Evolutionary conservation across 2,329 filamentous ascomycete genomes (phyloP), one percentile per base, ranked within the genome.

Genomic region (Aspergillus caelatus): DNA sequence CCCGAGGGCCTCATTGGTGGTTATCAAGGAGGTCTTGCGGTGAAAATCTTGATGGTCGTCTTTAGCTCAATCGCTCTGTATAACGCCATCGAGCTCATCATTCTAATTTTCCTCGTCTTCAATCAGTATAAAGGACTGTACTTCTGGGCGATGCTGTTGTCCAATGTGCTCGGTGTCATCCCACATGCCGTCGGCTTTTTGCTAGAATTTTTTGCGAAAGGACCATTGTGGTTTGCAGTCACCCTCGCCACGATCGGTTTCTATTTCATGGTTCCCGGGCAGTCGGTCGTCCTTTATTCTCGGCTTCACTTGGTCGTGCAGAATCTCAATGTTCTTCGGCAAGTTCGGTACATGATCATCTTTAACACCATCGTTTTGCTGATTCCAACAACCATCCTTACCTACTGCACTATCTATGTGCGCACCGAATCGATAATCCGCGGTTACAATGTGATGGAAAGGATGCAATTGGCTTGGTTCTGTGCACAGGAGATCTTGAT

Each of bases 231-330:
- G 72, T 59, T 77, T 21, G 71, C 72, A 4, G 71, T 79, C 26
- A 75, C 79, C 9, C 64, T 83, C 2, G 77, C 83, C 43, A 80
- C 79, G 6, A 68, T 89, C 63, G 86, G 85, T 12, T 85, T 87
- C 80, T 84, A 84, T 65, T 68, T 79, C 8, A 88, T 89, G 85
- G 83, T 89, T 1, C 86, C 86, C 3, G 86, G 86, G 2, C 85
- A 88, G 71, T 85, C 84, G 0, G 68, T 89, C n/a, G 87, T 89
- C 0, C 78, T 89, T 1, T 89, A 86, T 77, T 89, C 86, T 0
- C 82, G 87, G 9, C 81, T 89, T 1, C 86, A 89, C 68, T 78
- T 89, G 10, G 80, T 89, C n/a, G 77, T 86, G 0, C 82, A 82
- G 52, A 85, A 83, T 52, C 76, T 75, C 5, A 74, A 70, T 0